Conservation (phyloP, 306 rosid species). For the Cotoneaster glaucophyllus region DNA sequence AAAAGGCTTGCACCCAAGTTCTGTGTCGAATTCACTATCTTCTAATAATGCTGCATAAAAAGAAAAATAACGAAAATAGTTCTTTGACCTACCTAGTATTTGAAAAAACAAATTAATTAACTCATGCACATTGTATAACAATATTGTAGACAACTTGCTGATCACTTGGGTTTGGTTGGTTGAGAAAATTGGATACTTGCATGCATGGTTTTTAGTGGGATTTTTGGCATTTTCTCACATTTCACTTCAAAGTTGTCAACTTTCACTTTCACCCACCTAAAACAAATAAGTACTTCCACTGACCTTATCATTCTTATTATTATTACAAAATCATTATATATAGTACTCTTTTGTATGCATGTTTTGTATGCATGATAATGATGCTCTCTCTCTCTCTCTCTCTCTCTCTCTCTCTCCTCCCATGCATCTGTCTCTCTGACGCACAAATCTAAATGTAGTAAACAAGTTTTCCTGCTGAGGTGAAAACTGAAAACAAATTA, state of each 20-base stretch:
- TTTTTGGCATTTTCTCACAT: slow-evolving; percentile 65
- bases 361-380: slow-evolving; percentile 1
- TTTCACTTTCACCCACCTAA: slow-evolving; percentile 38
- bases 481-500: slow-evolving; percentile 11
- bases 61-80: neutral
- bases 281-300: slow-evolving; percentile 38
- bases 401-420: neutral
- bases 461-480: slow-evolving; percentile 11
- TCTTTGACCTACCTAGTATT: slow-evolving; percentile 21
- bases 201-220: slow-evolving; percentile 65
- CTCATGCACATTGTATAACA: slow-evolving; percentile 20
- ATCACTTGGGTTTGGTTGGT: slow-evolving; percentile 30
- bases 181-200: slow-evolving; percentile 21
- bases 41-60: neutral
- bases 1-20: neutral
- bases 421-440: neutral
- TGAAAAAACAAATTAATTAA: slow-evolving; percentile 1
- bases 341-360: slow-evolving; percentile 5
- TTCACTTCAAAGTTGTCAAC: slow-evolving; percentile 11
- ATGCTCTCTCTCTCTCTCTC: neutral
- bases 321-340: slow-evolving; percentile 27
- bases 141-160: slow-evolving; percentile 40
- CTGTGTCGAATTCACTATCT: neutral
- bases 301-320: slow-evolving; percentile 31
- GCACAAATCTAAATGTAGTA: neutral